These are phyloP conservation scores for Aegilops umbellulata DNA, from an alignment of 176 grass and related monocot species.

Conservation along the genomic window DNA sequence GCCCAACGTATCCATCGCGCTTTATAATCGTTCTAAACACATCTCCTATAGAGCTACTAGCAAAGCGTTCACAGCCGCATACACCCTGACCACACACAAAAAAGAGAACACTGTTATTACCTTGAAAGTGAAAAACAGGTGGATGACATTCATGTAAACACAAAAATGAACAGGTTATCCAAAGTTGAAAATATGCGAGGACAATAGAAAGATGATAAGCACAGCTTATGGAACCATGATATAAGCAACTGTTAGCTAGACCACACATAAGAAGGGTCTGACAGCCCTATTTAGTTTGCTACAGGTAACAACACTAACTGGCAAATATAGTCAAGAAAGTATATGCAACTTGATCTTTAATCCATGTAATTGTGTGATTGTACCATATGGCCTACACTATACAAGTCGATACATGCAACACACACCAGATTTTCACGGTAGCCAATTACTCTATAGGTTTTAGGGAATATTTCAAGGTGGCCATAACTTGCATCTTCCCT, in stretches of 20 bases:
- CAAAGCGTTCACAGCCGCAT: constrained; percentile 80
- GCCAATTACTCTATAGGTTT: neutral
- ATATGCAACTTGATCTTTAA: neutral
- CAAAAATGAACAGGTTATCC: neutral
- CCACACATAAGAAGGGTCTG: neutral
- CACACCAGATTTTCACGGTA: neutral
- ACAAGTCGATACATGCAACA: neutral
- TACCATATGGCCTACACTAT: neutral
- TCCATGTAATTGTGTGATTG: neutral
- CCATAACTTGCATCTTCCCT: neutral
- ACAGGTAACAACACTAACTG: neutral
- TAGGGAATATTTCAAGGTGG: neutral
- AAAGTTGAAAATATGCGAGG: neutral
- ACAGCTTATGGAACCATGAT: neutral
- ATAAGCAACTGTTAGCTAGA: neutral
- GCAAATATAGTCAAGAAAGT: neutral
- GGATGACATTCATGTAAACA: neutral
- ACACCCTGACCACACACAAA: constrained; percentile 63
- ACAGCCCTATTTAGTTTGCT: neutral
- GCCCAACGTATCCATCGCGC: constrained; percentile 70
- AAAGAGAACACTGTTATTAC: constrained; percentile 7
- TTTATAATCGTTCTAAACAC: constrained; percentile 64
- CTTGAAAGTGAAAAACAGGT: constrained; percentile 13
- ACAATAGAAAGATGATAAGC: neutral
- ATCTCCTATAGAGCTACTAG: constrained; percentile 71